Conservation (phyloP, 2,329 filamentous ascomycete genomes). For the Epichloe baconii region DNA sequence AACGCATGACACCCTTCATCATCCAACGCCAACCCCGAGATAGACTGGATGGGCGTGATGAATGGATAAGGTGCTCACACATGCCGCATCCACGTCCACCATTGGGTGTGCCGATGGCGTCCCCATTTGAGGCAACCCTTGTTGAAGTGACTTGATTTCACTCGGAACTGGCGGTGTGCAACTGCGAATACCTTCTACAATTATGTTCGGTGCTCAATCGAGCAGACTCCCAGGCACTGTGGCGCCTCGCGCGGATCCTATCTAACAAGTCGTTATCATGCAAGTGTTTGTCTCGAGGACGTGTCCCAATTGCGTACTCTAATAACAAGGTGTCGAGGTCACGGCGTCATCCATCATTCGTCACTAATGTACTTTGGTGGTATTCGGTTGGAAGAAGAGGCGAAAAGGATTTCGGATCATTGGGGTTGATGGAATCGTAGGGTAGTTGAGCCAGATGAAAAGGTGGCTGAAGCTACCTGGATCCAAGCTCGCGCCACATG, state of each 20-base stretch:
- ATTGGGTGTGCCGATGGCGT: conserved; percentile 3
- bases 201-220: too few species aligned
- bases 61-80: not conserved
- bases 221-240: too few species aligned
- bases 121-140: too few species aligned
- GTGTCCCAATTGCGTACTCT: too few species aligned
- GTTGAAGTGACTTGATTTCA: too few species aligned
- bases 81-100: not conserved
- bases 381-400: not conserved
- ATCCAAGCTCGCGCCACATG: conserved; percentile 13
- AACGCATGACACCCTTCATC: conserved; percentile 11
- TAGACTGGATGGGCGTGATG: too few species aligned
- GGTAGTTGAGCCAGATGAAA: not conserved
- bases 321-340: not conserved
- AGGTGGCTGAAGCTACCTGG: conserved; percentile 12
- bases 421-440: not conserved
- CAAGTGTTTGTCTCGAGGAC: too few species aligned
- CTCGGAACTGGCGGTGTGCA: too few species aligned
- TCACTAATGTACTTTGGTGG: not conserved
- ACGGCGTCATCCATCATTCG: not conserved
- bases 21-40: not conserved
- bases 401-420: not conserved
- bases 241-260: too few species aligned
- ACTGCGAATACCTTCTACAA: too few species aligned
- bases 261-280: too few species aligned